Conservation (phyloP, 805 yeast genomes). For the Starmerella bacillaris region DNA sequence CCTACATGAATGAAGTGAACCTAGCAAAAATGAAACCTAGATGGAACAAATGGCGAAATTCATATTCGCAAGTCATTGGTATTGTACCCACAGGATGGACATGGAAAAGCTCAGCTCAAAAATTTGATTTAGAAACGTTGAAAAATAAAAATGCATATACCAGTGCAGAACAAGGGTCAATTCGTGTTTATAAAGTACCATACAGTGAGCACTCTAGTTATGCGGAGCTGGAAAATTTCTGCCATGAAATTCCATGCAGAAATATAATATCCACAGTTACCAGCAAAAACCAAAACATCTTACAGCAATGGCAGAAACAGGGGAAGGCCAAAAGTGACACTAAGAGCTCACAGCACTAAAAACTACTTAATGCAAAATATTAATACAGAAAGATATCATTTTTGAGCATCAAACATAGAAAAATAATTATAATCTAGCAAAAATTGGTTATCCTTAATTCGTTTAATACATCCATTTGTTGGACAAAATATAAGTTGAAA, state of each 20-base stretch:
- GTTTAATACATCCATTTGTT: no score
- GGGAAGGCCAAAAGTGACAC: no score
- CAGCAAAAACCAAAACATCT: conserved; percentile 12
- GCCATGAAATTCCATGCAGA: conserved; percentile 32
- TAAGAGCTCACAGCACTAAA: no score
- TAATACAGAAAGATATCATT: no score
- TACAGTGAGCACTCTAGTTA: conserved; percentile 91
- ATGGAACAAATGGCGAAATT: conserved; percentile 29
- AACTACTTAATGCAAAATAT: no score
- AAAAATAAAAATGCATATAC: conserved; percentile 10
- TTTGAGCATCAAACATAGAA: no score
- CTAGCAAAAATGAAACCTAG: conserved; percentile 29
- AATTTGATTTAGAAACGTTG: conserved; percentile 9
- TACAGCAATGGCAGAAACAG: conserved; percentile 14
- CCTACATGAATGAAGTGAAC: conserved; percentile 42
- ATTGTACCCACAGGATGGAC: conserved; percentile 88
- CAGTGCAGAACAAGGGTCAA: conserved; percentile 18
- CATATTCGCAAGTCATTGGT: conserved; percentile 48
- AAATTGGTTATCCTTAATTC: no score
- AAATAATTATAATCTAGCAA: no score
- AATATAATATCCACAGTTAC: conserved; percentile 64
- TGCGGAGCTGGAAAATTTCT: conserved; percentile 54
- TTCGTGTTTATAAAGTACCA: conserved; percentile 49
- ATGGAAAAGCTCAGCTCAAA: conserved; percentile 23
- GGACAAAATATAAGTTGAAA: no score